phyloP scores from a whole-genome alignment of 495 filamentous ascomycete genomes.

The Hypoxylon perforatum region DNA sequence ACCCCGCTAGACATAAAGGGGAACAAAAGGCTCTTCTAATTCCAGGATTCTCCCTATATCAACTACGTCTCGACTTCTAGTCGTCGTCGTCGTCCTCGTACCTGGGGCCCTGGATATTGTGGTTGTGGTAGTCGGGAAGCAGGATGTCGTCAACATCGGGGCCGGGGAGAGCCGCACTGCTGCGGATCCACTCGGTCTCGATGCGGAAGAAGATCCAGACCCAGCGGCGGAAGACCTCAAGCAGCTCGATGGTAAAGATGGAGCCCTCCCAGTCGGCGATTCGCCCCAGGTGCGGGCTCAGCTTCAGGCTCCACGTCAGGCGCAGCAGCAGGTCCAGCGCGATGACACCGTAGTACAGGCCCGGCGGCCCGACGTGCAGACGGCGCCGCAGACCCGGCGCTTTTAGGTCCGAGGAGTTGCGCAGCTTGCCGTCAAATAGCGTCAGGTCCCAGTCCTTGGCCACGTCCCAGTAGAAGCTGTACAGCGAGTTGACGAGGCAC shows the following conservation, averaged over 20 bases:
- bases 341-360: constrained; percentile 85
- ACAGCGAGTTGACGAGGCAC: constrained; percentile 82
- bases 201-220: constrained; percentile 97
- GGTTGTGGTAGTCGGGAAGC: constrained; percentile 55
- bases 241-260: constrained; percentile 85
- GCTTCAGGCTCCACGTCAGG: constrained; percentile 89
- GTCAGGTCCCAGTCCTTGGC: constrained; percentile 96
- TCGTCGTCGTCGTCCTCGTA: constrained; percentile 59
- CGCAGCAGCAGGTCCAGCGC: constrained; percentile 80
- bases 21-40: too few relatives aligned
- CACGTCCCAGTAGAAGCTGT: constrained; percentile 98
- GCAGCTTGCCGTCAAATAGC: constrained; percentile 68
- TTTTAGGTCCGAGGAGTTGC: constrained; percentile 61
- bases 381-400: constrained; percentile 81
- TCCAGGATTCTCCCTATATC: too few relatives aligned
- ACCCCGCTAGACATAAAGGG: neutral
- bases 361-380: constrained; percentile 73
- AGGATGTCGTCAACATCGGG: constrained; percentile 57
- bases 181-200: constrained; percentile 87
- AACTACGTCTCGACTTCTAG: constrained; percentile 27
- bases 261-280: constrained; percentile 84
- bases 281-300: constrained; percentile 81
- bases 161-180: constrained; percentile 44
- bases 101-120: constrained; percentile 41
- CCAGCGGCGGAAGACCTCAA: constrained; percentile 90